Evolutionary conservation across 371 early-diverging fungal species (phyloP).

Genomic region (Capniomyces stellatus): DNA sequence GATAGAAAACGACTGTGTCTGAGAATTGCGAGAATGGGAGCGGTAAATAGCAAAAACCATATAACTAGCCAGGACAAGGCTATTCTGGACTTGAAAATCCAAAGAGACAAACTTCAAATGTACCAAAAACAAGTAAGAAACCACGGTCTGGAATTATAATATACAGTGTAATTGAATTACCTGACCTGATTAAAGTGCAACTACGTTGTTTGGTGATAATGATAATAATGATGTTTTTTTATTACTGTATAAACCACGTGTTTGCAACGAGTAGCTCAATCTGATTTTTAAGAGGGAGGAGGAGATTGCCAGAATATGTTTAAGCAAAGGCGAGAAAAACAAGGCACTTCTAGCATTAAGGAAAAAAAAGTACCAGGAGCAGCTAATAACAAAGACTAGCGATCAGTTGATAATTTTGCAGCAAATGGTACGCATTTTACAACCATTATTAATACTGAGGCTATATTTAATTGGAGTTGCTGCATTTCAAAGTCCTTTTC

Average conservation of each 20-base stretch:
- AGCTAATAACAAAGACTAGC: conserved; percentile 60
- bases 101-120: conserved; percentile 77
- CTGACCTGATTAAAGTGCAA: no score
- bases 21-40: no score
- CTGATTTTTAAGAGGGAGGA: conserved; percentile 31
- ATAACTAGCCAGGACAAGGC: conserved; percentile 79
- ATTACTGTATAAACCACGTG: neutral
- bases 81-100: conserved; percentile 83
- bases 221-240: conserved; percentile 1
- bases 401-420: conserved; percentile 74
- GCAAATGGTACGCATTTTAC: conserved; percentile 55
- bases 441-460: conserved; percentile 1
- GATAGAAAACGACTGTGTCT: no score
- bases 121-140: conserved; percentile 65
- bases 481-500: neutral
- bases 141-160: neutral
- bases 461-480: neutral
- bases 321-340: conserved; percentile 51
- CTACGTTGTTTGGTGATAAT: no score
- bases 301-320: conserved; percentile 36
- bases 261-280: neutral
- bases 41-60: conserved; percentile 28
- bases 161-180: neutral
- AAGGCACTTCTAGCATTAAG: conserved; percentile 74
- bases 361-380: conserved; percentile 90